phyloP scores from a whole-genome alignment of 345 rosid species.

The Lepidium didymum region DNA sequence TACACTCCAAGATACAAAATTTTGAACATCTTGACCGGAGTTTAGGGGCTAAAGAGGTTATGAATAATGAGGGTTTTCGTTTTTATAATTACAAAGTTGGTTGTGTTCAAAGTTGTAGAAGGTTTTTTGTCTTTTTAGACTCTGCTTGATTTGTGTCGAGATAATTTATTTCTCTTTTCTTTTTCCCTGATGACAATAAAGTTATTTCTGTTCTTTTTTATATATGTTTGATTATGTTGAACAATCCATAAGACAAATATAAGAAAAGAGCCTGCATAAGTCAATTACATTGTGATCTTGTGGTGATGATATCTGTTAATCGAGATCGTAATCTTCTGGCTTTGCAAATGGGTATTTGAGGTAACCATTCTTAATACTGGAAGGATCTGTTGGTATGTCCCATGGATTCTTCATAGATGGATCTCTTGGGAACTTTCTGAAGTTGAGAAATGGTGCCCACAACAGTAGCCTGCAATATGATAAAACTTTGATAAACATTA shows the following conservation, averaged over 20 bases:
- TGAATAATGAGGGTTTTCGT: slow-evolving; percentile 22
- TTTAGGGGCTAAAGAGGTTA: slow-evolving; percentile 9
- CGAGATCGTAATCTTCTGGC: slow-evolving; percentile 62
- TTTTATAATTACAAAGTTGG: neutral
- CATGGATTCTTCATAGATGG: slow-evolving; percentile 75
- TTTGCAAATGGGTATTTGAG: slow-evolving; percentile 66
- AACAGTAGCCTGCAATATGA: slow-evolving; percentile 43
- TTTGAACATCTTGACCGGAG: slow-evolving; percentile 14
- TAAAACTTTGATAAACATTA: neutral
- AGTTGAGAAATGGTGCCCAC: slow-evolving; percentile 93
- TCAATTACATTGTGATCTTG: neutral
- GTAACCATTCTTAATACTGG: slow-evolving; percentile 38
- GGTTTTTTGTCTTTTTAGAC: neutral
- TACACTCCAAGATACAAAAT: slow-evolving; percentile 20
- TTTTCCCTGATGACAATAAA: slow-evolving; percentile 12
- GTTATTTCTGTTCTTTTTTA: slow-evolving; percentile 1
- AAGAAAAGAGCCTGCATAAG: slow-evolving; percentile 7
- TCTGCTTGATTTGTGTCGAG: slow-evolving; percentile 7
- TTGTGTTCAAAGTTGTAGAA: slow-evolving; percentile 16
- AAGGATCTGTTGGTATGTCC: slow-evolving; percentile 70
- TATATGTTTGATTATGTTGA: slow-evolving; percentile 9
- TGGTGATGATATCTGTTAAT: neutral
- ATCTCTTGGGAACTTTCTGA: slow-evolving; percentile 87
- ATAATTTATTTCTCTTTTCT: slow-evolving; percentile 1
- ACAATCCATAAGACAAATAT: neutral